Conservation (phyloP, 306 rosid genomes). For the Quercus dentata region DNA sequence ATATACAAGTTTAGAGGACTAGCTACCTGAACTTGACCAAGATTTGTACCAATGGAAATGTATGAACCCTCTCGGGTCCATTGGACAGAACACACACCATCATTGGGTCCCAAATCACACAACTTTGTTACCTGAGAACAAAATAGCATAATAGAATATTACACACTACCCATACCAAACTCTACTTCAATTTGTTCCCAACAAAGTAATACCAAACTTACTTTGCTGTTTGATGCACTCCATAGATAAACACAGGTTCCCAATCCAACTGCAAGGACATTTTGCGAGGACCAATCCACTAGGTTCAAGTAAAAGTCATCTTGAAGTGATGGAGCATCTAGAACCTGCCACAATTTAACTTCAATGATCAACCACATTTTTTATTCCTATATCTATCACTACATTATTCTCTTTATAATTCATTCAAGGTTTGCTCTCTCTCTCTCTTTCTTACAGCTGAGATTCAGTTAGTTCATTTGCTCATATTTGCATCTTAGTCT, state of each 20-base stretch:
- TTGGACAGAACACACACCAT: constrained; percentile 93
- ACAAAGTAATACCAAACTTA: constrained; percentile 22
- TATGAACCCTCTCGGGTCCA: constrained; percentile 98
- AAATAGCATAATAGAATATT: neutral
- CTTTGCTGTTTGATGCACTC: constrained; percentile 96
- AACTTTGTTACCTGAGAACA: constrained; percentile 77
- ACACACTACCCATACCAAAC: neutral
- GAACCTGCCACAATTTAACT: constrained; percentile 55
- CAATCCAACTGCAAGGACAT: constrained; percentile 88
- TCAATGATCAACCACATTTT: constrained; percentile 15
- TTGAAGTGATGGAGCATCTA: constrained; percentile 98
- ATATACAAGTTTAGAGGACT: neutral
- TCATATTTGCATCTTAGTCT: neutral
- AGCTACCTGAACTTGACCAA: constrained; percentile 96
- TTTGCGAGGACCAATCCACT: constrained; percentile 99
- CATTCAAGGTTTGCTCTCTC: neutral
- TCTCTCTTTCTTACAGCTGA: neutral
- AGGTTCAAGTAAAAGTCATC: constrained; percentile 98
- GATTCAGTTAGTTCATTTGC: neutral
- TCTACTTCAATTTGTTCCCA: neutral
- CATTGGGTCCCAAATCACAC: constrained; percentile 96
- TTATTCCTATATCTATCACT: neutral
- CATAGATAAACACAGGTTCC: constrained; percentile 95
- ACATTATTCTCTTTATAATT: neutral
- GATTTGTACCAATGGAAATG: constrained; percentile 82